Evolutionary conservation across 179 eudicot species (phyloP), one percentile per base, ranked within the genome.

Genomic region (Silene vulgaris): DNA sequence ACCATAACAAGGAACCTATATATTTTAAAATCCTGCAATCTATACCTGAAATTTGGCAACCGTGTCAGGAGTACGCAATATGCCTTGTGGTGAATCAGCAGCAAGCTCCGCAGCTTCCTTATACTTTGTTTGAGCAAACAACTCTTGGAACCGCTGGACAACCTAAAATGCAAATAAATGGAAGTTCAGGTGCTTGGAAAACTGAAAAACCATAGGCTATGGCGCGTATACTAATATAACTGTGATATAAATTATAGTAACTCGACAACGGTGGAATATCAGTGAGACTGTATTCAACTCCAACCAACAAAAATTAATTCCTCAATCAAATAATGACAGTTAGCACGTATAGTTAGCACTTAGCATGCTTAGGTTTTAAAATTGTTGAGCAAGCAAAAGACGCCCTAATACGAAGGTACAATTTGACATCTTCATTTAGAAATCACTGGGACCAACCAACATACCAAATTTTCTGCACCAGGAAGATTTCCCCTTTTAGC

Each of bases 101-200:
- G 99, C 99, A 84, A 95, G 99, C 83, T 92, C 99, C 40, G 97
- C 99, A 79, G 99, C 99, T 83, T 95, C 99, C 79, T 95, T 95
- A 28, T 92, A 95, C 86, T 92, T 95, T 40, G 96, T 92, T 81
- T 92, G 96, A 83, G 99, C 89, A 83, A 95, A 95, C 80, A 95
- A 79, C 75, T 95, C 99, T 84, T 95, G 99, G 80, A 95, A 95
- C 7, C 99, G 92, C 77, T 95, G 99, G 77, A 95, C 95, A 80
- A 95, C 97, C 99, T 95, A 87, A 78, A 74, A 78, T 35, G 37
- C 8, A 20, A 40, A 66, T 11, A 67, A 65, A 78, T 16, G 50
- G 21, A 13, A 43, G 8, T 3, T 52, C 57, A 72, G 5, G 32
- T 60, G 20, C 4, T 29, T 30, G 29, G 5, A 29, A 70, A 4